Percentiles rank a stretch among this genome's conserved stretches.
Conservation (phyloP, 2,329 filamentous ascomycete species). For the Escovopsis sp. region DNA sequence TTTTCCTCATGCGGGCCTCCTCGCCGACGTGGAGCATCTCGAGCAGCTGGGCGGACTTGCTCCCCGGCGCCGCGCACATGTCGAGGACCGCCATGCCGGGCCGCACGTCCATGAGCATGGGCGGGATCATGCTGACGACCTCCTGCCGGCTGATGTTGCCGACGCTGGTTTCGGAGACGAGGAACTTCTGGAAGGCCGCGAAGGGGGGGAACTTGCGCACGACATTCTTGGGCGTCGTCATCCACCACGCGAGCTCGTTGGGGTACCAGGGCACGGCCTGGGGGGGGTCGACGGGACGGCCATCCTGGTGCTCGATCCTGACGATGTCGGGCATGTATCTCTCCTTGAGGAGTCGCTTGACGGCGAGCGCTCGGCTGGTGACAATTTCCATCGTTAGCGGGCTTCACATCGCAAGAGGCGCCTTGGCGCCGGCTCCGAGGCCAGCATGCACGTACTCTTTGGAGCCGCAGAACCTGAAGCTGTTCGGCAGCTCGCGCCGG, state of each 20-base stretch:
- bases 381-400: constrained; percentile 5
- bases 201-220: constrained; percentile 90
- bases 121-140: constrained; percentile 97
- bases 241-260: constrained; percentile 87
- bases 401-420: not conserved
- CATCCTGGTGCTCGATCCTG: constrained; percentile 70
- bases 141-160: constrained; percentile 97
- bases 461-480: constrained; percentile 92
- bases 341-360: constrained; percentile 75
- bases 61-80: constrained; percentile 91
- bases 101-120: constrained; percentile 76
- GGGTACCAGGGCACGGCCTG: constrained; percentile 82
- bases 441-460: constrained; percentile 48
- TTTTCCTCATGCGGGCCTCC: constrained; percentile 67
- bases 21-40: constrained; percentile 91
- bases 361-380: constrained; percentile 70
- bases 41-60: constrained; percentile 88
- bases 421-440: not conserved
- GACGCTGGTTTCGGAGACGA: constrained; percentile 91
- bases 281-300: constrained; percentile 66
- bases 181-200: constrained; percentile 89
- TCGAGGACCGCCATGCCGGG: constrained; percentile 90
- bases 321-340: constrained; percentile 85
- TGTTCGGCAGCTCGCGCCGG: constrained; percentile 80
- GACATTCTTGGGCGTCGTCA: constrained; percentile 95